Conservation (phyloP, 305 asterid genomes). For the Fraxinus nigra region DNA sequence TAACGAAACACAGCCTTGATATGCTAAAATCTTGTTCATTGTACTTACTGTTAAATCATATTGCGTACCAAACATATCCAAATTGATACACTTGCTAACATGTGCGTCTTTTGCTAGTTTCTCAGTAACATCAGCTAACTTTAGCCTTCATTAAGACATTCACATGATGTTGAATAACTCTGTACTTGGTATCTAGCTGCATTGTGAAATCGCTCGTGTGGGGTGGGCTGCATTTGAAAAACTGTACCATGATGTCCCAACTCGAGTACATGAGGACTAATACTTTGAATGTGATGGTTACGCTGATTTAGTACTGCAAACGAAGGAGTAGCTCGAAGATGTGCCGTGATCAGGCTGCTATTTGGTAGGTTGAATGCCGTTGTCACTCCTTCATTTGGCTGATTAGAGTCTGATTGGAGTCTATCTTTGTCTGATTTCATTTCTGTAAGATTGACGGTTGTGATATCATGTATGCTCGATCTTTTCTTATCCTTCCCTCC, state of each 20-base stretch:
- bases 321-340: neutral
- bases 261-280: constrained; percentile 23
- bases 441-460: constrained; percentile 21
- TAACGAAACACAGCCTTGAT: neutral
- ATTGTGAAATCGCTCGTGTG: neutral
- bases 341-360: neutral
- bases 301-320: constrained; percentile 14
- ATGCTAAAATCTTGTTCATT: neutral
- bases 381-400: constrained; percentile 21
- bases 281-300: constrained; percentile 16
- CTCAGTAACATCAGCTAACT: neutral
- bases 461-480: constrained; percentile 33
- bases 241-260: constrained; percentile 27
- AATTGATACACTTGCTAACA: neutral
- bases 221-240: constrained; percentile 22
- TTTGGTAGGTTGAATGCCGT: constrained; percentile 19
- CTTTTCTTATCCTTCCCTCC: constrained; percentile 33
- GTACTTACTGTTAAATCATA: neutral
- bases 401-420: neutral
- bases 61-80: neutral
- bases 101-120: neutral
- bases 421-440: neutral
- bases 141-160: neutral
- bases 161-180: constrained; percentile 1
- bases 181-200: neutral